Evolutionary conservation across 768 basidiomycete species (phyloP).

Genomic region (Candolleomyces aberdarensis): DNA sequence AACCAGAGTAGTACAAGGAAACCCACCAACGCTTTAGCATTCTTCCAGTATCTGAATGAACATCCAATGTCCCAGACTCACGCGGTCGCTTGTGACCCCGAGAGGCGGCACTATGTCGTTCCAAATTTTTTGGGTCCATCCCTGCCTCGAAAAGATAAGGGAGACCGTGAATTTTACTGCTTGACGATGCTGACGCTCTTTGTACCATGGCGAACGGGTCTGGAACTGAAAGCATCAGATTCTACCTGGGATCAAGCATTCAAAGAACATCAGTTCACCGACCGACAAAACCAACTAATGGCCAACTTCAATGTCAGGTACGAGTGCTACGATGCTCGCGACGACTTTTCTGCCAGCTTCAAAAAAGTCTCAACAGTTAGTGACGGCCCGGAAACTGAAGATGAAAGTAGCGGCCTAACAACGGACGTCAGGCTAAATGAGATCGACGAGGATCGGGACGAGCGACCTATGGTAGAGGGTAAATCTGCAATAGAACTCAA

Average conservation of each 20-base stretch:
- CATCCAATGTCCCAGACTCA: background rate
- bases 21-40: background rate
- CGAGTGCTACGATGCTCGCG: conserved; percentile 22
- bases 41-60: too few species aligned
- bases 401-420: too few species aligned
- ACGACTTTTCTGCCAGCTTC: conserved; percentile 18
- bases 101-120: conserved; percentile 5
- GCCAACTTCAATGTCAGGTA: conserved; percentile 21
- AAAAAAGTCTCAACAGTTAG: conserved; percentile 6
- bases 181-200: conserved; percentile 1
- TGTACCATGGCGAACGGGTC: conserved; percentile 1
- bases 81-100: background rate
- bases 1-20: too few species aligned
- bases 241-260: conserved; percentile 17
- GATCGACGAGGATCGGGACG: too few species aligned
- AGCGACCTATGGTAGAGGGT: too few species aligned
- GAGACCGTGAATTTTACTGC: background rate
- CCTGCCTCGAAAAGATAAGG: conserved; percentile 22
- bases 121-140: conserved; percentile 23
- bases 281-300: conserved; percentile 13
- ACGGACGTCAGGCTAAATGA: background rate
- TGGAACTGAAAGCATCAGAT: conserved; percentile 13
- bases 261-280: conserved; percentile 5
- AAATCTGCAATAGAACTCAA: too few species aligned
- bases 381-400: background rate